These are phyloP conservation scores for Cyanodermella asteris DNA, from an alignment of 2,329 filamentous ascomycete species.

Conservation along the genomic window DNA sequence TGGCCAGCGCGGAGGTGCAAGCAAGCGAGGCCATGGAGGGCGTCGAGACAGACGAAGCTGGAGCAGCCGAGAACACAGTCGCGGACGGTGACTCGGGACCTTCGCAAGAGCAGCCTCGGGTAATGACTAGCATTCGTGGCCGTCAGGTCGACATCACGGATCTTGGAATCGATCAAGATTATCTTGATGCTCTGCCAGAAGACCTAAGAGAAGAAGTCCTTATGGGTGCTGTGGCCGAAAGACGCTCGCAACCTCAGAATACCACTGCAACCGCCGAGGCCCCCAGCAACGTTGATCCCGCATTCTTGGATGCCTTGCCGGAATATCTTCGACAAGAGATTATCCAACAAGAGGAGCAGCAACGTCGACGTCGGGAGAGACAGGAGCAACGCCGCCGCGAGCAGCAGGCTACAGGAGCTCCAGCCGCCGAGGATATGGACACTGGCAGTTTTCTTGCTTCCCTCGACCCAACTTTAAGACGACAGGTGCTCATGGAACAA, in stretches of 20 bases:
- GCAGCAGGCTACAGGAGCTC: conserved; percentile 27
- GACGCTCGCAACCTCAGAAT: conserved; percentile 61
- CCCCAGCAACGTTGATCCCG: conserved; percentile 66
- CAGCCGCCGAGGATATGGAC: conserved; percentile 61
- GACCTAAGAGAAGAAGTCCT: conserved; percentile 93
- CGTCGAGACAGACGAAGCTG: conserved; percentile 33
- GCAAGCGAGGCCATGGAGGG: conserved; percentile 55
- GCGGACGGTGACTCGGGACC: conserved; percentile 26
- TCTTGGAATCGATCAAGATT: conserved; percentile 82
- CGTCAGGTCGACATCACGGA: conserved; percentile 83
- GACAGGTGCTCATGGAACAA: conserved; percentile 77
- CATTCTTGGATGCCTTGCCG: conserved; percentile 83
- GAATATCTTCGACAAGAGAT: conserved; percentile 79
- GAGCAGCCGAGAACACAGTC: conserved; percentile 18
- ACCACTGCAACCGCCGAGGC: conserved; percentile 50
- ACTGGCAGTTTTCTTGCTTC: conserved; percentile 80
- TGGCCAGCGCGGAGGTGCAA: too few relatives aligned
- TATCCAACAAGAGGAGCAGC: conserved; percentile 70
- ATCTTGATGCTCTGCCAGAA: conserved; percentile 89
- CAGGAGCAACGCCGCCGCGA: conserved; percentile 46
- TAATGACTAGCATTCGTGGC: conserved; percentile 67
- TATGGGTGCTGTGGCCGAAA: conserved; percentile 65
- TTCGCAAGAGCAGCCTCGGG: conserved; percentile 31
- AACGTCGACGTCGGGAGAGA: conserved; percentile 69
- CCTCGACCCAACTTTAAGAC: conserved; percentile 61